These are phyloP conservation scores for Fragaria nilgerrensis DNA, from an alignment of 306 rosid genomes.

Conservation along the genomic window DNA sequence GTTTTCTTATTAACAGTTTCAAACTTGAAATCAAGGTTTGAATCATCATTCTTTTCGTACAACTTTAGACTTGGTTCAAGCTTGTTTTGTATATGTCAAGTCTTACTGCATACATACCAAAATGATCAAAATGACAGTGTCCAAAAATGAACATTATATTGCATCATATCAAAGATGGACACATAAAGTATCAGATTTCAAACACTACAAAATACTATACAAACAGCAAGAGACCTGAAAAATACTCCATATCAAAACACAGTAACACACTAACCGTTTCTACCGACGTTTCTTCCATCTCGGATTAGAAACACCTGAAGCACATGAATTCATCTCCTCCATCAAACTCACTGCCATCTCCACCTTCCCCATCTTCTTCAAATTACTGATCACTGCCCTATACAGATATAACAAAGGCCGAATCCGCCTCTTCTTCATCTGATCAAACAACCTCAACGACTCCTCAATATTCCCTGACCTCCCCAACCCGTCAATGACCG, in stretches of 20 bases:
- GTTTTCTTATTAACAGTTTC: not conserved
- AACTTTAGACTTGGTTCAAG: too few relatives aligned
- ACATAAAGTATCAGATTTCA: too few relatives aligned
- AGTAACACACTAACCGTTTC: not conserved
- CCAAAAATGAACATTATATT: not conserved
- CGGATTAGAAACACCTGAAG: not conserved
- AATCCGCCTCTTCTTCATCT: conserved; percentile 64
- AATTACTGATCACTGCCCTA: conserved; percentile 45
- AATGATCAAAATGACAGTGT: not conserved
- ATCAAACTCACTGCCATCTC: conserved; percentile 50
- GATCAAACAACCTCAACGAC: conserved; percentile 50
- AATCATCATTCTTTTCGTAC: not conserved
- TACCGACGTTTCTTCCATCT: not conserved
- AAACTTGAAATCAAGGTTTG: not conserved
- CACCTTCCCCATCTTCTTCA: conserved; percentile 59
- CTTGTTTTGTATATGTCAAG: not conserved
- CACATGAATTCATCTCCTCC: conserved; percentile 62
- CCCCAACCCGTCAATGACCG: conserved; percentile 61
- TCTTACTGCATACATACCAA: not conserved
- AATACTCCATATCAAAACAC: not conserved
- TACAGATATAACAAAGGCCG: conserved; percentile 58
- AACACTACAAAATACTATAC: too few relatives aligned
- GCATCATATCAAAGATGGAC: not conserved
- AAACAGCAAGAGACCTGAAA: not conserved
- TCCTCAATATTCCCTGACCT: conserved; percentile 67